Evolutionary conservation across 805 yeast genomes (phyloP).

Genomic region (Dipodascus geniculatus): DNA sequence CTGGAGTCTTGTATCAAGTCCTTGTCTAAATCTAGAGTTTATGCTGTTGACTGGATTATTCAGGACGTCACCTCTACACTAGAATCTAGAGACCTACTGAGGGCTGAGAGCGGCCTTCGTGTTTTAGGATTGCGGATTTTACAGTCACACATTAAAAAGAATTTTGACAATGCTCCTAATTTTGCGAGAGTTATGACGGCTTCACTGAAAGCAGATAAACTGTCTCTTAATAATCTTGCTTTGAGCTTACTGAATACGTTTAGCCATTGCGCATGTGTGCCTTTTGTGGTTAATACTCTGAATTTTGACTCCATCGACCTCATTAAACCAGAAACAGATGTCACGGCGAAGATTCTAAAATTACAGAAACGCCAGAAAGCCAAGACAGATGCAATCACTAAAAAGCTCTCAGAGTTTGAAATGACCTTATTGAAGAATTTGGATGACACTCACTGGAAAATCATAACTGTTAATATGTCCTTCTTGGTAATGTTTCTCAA

Average conservation of each 20-base stretch:
- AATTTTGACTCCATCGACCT: slow-evolving; percentile 6
- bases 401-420: slow-evolving; percentile 6
- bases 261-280: slow-evolving; percentile 34
- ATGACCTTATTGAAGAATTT: slow-evolving; percentile 8
- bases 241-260: slow-evolving; percentile 37
- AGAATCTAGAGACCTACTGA: slow-evolving; percentile 36
- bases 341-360: slow-evolving; percentile 8
- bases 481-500: slow-evolving; percentile 8
- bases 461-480: slow-evolving; percentile 11
- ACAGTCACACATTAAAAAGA: slow-evolving; percentile 44
- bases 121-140: slow-evolving; percentile 48
- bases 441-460: slow-evolving; percentile 15
- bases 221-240: slow-evolving; percentile 43
- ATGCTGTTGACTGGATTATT: slow-evolving; percentile 41
- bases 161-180: slow-evolving; percentile 38
- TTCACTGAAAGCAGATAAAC: slow-evolving; percentile 46
- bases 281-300: slow-evolving; percentile 23
- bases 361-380: slow-evolving; percentile 9
- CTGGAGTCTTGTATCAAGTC: slow-evolving; percentile 60
- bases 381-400: slow-evolving; percentile 10
- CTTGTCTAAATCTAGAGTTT: slow-evolving; percentile 51
- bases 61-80: slow-evolving; percentile 39
- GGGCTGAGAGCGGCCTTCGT: slow-evolving; percentile 52
- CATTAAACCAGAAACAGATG: slow-evolving; percentile 14
- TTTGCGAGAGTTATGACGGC: slow-evolving; percentile 38